Evolutionary conservation across 768 basidiomycete species (phyloP).

Genomic region (Suillus paluster): DNA sequence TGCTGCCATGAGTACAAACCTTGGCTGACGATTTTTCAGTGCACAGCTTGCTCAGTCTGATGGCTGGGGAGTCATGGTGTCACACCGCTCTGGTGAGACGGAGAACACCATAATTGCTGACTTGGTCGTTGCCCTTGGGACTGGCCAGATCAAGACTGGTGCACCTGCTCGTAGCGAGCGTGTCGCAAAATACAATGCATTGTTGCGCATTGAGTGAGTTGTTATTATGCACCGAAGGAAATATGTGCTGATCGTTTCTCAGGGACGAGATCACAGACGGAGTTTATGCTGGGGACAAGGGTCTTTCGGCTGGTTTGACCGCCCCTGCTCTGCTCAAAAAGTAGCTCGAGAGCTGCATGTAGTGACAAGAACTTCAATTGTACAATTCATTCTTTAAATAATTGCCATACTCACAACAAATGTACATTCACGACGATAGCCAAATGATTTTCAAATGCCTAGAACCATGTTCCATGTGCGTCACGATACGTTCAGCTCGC

Average conservation of each 20-base stretch:
- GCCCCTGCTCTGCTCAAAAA: slow-evolving; percentile 76
- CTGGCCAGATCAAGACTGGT: slow-evolving; percentile 98
- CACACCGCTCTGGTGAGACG: slow-evolving; percentile 98
- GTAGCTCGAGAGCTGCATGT: slow-evolving; percentile 35
- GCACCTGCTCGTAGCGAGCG: slow-evolving; percentile 96
- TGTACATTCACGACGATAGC: slow-evolving; percentile 28
- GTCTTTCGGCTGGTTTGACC: slow-evolving; percentile 77
- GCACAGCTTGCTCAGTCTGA: slow-evolving; percentile 95
- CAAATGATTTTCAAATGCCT: background rate
- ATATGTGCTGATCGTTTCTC: slow-evolving; percentile 15
- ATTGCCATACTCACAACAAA: slow-evolving; percentile 20
- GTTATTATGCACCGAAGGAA: slow-evolving; percentile 10
- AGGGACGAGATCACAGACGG: slow-evolving; percentile 80
- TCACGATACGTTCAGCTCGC: too few species aligned
- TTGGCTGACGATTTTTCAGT: slow-evolving; percentile 42
- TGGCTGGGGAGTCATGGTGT: slow-evolving; percentile 99
- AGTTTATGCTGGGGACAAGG: slow-evolving; percentile 77
- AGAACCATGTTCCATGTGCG: too few species aligned
- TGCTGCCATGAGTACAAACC: slow-evolving; percentile 9
- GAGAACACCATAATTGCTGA: slow-evolving; percentile 98
- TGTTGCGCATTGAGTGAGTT: slow-evolving; percentile 89
- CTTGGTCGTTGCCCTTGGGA: slow-evolving; percentile 89
- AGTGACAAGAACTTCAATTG: slow-evolving; percentile 19
- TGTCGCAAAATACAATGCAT: slow-evolving; percentile 91
- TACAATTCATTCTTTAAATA: slow-evolving; percentile 32